These are phyloP conservation scores for Citrus mangshanensis DNA, from an alignment of 345 rosid species.

Conservation along the genomic window DNA sequence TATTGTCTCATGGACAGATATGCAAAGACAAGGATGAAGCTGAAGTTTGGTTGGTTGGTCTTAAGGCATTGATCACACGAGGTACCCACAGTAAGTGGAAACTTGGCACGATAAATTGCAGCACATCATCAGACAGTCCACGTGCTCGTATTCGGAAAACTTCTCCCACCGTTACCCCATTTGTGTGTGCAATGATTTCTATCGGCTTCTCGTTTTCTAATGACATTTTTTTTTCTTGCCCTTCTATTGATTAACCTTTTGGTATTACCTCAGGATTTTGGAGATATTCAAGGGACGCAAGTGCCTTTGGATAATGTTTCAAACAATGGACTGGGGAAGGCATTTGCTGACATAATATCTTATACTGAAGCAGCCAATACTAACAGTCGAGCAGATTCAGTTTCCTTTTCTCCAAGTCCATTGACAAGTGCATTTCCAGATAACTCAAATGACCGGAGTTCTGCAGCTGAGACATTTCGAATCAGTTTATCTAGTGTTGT, in stretches of 20 bases:
- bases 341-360: slow-evolving; percentile 62
- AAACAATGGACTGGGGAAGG: slow-evolving; percentile 64
- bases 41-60: slow-evolving; percentile 88
- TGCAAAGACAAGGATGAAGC: slow-evolving; percentile 98
- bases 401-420: slow-evolving; percentile 29
- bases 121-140: slow-evolving; percentile 48
- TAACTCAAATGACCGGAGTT: slow-evolving; percentile 49
- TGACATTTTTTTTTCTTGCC: background rate
- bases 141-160: slow-evolving; percentile 30
- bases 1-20: slow-evolving; percentile 44
- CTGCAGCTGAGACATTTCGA: slow-evolving; percentile 56
- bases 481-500: slow-evolving; percentile 80
- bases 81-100: slow-evolving; percentile 50
- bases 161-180: slow-evolving; percentile 47
- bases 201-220: slow-evolving; percentile 2
- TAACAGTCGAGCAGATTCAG: slow-evolving; percentile 42
- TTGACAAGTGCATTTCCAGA: slow-evolving; percentile 31
- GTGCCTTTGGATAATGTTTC: slow-evolving; percentile 36
- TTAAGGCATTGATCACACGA: slow-evolving; percentile 59
- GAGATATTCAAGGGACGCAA: slow-evolving; percentile 45
- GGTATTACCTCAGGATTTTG: slow-evolving; percentile 42
- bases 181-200: slow-evolving; percentile 41
- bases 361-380: slow-evolving; percentile 48
- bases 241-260: background rate
- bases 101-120: slow-evolving; percentile 44